These are phyloP conservation scores for Ilyonectria sp. DNA, from an alignment of 2,329 filamentous ascomycete species.

Conservation along the genomic window DNA sequence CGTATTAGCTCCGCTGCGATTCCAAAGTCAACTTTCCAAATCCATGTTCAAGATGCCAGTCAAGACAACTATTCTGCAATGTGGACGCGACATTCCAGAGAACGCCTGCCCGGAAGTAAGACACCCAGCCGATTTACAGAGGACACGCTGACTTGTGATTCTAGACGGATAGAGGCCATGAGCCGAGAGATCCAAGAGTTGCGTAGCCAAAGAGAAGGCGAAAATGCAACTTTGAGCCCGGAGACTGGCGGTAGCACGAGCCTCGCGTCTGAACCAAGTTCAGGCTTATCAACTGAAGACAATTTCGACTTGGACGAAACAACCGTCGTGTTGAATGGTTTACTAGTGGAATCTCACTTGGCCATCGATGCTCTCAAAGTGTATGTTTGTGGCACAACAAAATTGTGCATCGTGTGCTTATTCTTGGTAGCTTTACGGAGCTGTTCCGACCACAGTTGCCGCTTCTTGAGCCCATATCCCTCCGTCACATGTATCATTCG, in stretches of 20 bases:
- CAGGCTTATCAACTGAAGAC: constrained; percentile 18
- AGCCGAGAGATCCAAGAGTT: constrained; percentile 41
- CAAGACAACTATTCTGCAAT: constrained; percentile 40
- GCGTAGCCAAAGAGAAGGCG: constrained; percentile 30
- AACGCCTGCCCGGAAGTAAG: constrained; percentile 39
- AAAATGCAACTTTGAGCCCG: neutral
- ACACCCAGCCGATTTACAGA: neutral
- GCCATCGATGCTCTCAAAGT: constrained; percentile 29
- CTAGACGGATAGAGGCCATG: constrained; percentile 40
- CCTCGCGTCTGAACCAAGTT: neutral
- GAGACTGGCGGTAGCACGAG: constrained; percentile 19
- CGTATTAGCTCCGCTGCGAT: constrained; percentile 36
- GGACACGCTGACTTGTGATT: neutral
- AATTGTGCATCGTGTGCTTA: neutral
- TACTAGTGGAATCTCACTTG: constrained; percentile 16
- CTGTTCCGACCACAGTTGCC: constrained; percentile 38
- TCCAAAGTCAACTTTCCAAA: constrained; percentile 41
- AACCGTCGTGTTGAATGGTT: constrained; percentile 11
- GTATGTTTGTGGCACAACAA: constrained; percentile 6
- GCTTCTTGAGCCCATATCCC: constrained; percentile 25
- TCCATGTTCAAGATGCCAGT: constrained; percentile 36
- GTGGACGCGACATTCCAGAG: constrained; percentile 38
- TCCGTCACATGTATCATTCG: constrained; percentile 8
- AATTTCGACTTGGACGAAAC: constrained; percentile 26
- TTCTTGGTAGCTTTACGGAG: constrained; percentile 29